phyloP scores from a whole-genome alignment of 441 rosid species.

The Pelargonium australe region DNA sequence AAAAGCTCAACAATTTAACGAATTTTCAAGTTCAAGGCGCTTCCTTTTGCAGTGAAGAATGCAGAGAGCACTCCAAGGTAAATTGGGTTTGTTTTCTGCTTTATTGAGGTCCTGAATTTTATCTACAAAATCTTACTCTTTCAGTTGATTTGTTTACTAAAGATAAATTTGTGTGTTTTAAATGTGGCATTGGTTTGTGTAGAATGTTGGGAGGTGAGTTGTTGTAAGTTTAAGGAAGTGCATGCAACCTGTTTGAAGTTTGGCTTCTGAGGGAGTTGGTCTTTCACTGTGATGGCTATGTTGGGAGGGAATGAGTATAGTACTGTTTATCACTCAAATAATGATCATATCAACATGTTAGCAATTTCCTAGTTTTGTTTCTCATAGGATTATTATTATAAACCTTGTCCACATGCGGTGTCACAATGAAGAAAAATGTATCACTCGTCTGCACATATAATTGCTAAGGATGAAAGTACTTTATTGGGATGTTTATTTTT shows the following conservation, averaged over 20 bases:
- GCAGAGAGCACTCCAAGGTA: conserved; percentile 53
- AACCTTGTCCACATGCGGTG: not conserved
- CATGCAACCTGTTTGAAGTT: conserved; percentile 37
- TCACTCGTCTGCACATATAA: not conserved
- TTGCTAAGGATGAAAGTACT: not conserved
- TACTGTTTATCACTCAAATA: not conserved
- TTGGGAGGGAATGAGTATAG: not conserved
- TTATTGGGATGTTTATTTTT: not conserved
- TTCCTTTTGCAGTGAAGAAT: conserved; percentile 48
- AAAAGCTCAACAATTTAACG: conserved; percentile 25
- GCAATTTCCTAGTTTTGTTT: not conserved
- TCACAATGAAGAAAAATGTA: not conserved
- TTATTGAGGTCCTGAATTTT: not conserved
- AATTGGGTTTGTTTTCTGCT: not conserved
- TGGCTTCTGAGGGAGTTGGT: conserved; percentile 22
- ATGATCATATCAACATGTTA: not conserved
- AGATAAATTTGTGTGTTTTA: not conserved
- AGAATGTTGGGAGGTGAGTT: conserved; percentile 1
- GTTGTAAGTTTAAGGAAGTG: not conserved
- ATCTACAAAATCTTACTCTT: not conserved
- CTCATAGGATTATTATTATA: not conserved
- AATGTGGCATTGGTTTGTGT: not conserved
- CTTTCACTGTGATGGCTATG: not conserved
- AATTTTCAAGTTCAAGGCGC: conserved; percentile 27
- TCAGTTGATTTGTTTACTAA: not conserved